Evolutionary conservation across 75 land plant species (phyloP).

Genomic region (Selaginella tamariscina): DNA sequence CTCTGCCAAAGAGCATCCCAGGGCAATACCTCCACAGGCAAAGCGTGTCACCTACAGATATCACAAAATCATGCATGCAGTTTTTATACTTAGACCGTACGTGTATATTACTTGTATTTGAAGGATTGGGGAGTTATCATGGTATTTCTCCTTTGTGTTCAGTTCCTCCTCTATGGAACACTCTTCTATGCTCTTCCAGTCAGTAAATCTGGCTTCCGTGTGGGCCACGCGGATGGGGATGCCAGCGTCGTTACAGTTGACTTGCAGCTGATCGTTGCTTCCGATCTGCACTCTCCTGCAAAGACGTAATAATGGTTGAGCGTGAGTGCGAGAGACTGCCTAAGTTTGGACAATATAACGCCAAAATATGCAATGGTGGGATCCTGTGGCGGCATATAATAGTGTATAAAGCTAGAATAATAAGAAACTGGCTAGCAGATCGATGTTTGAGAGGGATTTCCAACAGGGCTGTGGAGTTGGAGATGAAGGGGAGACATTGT

Average conservation of each 20-base stretch:
- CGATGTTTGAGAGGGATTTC: too few species aligned
- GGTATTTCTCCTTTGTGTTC: background rate
- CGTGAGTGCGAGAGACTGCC: too few species aligned
- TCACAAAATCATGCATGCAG: background rate
- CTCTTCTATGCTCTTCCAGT: background rate
- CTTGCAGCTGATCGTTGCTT: too few species aligned
- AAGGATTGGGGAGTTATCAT: background rate
- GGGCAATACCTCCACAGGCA: background rate
- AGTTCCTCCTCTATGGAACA: background rate
- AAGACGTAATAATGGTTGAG: too few species aligned
- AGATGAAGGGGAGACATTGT: too few species aligned
- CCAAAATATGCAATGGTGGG: too few species aligned
- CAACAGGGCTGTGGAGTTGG: too few species aligned
- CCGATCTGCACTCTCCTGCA: too few species aligned
- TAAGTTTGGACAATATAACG: too few species aligned
- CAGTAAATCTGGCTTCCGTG: slow-evolving; percentile 1
- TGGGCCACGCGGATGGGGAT: background rate
- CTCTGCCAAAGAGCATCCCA: background rate
- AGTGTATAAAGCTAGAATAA: too few species aligned
- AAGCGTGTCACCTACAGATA: background rate
- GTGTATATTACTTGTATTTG: background rate
- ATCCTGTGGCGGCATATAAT: too few species aligned
- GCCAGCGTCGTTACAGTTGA: background rate
- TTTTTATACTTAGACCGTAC: background rate
- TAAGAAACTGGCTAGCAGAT: too few species aligned